Evolutionary conservation across 2,329 filamentous ascomycete species (phyloP).

Genomic region (Aspergillus sp.): DNA sequence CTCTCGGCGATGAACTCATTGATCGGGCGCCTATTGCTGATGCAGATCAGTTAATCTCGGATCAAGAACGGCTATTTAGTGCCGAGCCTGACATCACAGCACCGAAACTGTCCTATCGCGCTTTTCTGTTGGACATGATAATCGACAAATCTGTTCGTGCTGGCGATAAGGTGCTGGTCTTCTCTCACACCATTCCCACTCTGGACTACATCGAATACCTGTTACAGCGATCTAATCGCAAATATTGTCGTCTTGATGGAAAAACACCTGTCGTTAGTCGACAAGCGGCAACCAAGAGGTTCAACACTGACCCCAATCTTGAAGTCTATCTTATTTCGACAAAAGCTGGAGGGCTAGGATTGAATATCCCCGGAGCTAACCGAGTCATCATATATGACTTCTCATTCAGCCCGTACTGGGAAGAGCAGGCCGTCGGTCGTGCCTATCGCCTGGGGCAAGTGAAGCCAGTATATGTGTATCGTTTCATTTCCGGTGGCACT

Average conservation of each 20-base stretch:
- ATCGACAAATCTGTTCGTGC: conserved; percentile 60
- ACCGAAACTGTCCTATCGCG: conserved; percentile 64
- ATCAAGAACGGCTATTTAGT: conserved; percentile 30
- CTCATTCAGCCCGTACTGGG: conserved; percentile 74
- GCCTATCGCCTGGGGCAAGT: conserved; percentile 82
- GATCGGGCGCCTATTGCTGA: conserved; percentile 35
- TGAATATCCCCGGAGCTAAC: conserved; percentile 83
- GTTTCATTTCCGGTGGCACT: conserved; percentile 73
- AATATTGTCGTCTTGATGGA: conserved; percentile 67
- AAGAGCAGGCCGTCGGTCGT: conserved; percentile 83
- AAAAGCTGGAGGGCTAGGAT: conserved; percentile 73
- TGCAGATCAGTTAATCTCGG: conserved; percentile 30
- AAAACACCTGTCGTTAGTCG: conserved; percentile 55
- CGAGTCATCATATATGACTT: conserved; percentile 85
- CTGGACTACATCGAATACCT: conserved; percentile 67
- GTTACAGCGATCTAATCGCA: conserved; percentile 50
- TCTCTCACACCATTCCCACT: conserved; percentile 70
- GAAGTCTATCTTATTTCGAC: conserved; percentile 79
- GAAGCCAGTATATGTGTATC: conserved; percentile 82
- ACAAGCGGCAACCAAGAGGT: conserved; percentile 63
- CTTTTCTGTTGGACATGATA: conserved; percentile 66
- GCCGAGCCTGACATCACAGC: conserved; percentile 38
- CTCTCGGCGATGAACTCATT: conserved; percentile 33
- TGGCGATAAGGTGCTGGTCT: conserved; percentile 76
- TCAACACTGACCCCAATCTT: conserved; percentile 59